phyloP scores from a whole-genome alignment of 2,329 filamentous ascomycete genomes.

The Stagonosporopsis cucurbitacearum region DNA sequence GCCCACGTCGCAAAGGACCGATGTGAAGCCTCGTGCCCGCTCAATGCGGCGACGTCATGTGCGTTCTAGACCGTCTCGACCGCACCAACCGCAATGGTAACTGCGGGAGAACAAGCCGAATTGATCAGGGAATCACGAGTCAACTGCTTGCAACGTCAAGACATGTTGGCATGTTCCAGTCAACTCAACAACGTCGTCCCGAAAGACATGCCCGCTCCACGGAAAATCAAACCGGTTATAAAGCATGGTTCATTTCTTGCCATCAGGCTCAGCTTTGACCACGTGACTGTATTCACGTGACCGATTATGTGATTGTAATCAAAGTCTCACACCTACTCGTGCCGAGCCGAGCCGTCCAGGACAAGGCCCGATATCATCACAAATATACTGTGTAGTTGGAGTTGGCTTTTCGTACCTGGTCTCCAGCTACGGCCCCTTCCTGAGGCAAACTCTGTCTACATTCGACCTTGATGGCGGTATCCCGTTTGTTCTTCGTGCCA shows the following conservation, averaged over 20 bases:
- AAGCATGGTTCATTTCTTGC: too few relatives aligned
- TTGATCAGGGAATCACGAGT: neutral
- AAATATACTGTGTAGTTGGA: neutral
- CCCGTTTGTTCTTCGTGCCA: too few relatives aligned
- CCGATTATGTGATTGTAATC: too few relatives aligned
- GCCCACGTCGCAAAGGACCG: neutral
- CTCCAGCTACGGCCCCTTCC: neutral
- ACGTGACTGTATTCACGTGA: neutral
- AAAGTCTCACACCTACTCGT: too few relatives aligned
- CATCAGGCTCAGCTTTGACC: too few relatives aligned
- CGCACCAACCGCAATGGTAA: too few relatives aligned
- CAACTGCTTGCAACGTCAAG: conserved; percentile 9
- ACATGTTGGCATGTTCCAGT: neutral
- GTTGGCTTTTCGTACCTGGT: too few relatives aligned
- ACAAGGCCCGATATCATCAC: neutral
- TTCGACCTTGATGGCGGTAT: neutral
- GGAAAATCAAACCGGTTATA: neutral
- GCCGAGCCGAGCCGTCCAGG: neutral
- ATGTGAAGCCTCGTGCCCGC: conserved; percentile 7
- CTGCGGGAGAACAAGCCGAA: neutral
- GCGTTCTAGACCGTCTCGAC: conserved; percentile 11
- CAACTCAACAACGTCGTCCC: neutral
- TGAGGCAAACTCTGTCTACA: neutral
- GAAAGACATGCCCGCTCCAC: neutral
- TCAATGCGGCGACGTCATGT: conserved; percentile 4